phyloP scores from a whole-genome alignment of 2,329 filamentous ascomycete genomes.

The Arthrobotrys entomopaga region DNA sequence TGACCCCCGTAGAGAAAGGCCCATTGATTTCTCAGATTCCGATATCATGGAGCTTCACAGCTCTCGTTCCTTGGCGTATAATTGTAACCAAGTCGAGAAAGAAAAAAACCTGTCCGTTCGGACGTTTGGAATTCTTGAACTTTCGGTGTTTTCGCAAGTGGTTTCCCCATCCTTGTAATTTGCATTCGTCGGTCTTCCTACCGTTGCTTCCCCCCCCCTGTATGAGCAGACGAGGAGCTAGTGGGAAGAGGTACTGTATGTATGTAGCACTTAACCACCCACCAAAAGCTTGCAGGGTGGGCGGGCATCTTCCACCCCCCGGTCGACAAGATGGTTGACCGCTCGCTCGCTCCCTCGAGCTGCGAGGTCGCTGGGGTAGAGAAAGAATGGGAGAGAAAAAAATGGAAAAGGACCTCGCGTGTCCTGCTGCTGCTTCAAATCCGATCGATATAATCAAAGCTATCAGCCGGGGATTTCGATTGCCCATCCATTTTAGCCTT shows the following conservation, averaged over 20 bases:
- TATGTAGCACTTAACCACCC: not conserved
- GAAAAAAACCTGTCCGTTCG: too few relatives aligned
- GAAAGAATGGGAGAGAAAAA: too few relatives aligned
- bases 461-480: slow-evolving; percentile 32
- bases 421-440: slow-evolving; percentile 19
- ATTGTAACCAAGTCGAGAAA: too few relatives aligned
- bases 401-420: slow-evolving; percentile 32
- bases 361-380: slow-evolving; percentile 43
- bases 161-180: slow-evolving; percentile 34
- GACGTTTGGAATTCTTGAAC: slow-evolving; percentile 1
- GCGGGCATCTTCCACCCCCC: slow-evolving; percentile 2
- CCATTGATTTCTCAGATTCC: not conserved
- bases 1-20: not conserved
- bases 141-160: slow-evolving; percentile 17
- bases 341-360: slow-evolving; percentile 38
- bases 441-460: slow-evolving; percentile 49
- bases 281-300: slow-evolving; percentile 4
- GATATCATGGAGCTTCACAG: not conserved
- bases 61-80: too few relatives aligned
- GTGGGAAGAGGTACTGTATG: not conserved
- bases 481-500: slow-evolving; percentile 32
- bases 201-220: slow-evolving; percentile 19
- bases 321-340: slow-evolving; percentile 9
- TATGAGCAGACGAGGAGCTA: not conserved
- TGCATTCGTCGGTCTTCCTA: slow-evolving; percentile 34